Evolutionary conservation across 768 basidiomycete genomes (phyloP).

Genomic region (Tremella mesenterica): DNA sequence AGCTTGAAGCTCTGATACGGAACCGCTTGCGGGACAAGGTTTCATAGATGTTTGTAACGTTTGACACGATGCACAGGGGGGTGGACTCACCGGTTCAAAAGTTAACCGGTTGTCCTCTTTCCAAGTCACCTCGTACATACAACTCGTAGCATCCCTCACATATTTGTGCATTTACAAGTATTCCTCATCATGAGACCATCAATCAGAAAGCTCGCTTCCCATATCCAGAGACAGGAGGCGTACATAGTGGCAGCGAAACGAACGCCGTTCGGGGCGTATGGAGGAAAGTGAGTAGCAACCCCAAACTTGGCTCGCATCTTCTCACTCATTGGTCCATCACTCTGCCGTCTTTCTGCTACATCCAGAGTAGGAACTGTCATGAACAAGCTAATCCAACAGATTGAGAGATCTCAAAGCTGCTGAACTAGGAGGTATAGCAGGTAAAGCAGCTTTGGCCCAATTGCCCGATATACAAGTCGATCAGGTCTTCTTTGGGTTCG

Average conservation of each 20-base stretch:
- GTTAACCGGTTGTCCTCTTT: background rate
- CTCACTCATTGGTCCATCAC: background rate
- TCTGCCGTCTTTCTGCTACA: too few species aligned
- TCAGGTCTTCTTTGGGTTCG: slow-evolving; percentile 47
- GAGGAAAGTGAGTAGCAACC: slow-evolving; percentile 37
- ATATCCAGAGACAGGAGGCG: slow-evolving; percentile 20
- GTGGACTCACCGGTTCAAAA: background rate
- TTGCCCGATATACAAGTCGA: slow-evolving; percentile 45
- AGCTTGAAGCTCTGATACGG: too few species aligned
- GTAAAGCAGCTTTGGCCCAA: slow-evolving; percentile 45
- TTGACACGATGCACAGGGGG: too few species aligned
- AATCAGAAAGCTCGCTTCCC: slow-evolving; percentile 17
- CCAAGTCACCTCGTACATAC: background rate
- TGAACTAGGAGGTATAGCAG: slow-evolving; percentile 45
- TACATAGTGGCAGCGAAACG: slow-evolving; percentile 43
- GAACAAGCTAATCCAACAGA: slow-evolving; percentile 5
- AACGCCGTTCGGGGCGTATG: slow-evolving; percentile 47
- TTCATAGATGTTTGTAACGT: too few species aligned
- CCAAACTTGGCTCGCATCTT: background rate
- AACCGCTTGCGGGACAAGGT: too few species aligned
- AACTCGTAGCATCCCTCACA: too few species aligned
- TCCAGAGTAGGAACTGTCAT: background rate
- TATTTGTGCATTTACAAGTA: too few species aligned
- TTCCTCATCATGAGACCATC: slow-evolving; percentile 17
- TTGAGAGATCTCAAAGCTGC: slow-evolving; percentile 43